These are phyloP conservation scores for Teratosphaeria nubilosa DNA, from an alignment of 2,329 filamentous ascomycete species.

Conservation along the genomic window DNA sequence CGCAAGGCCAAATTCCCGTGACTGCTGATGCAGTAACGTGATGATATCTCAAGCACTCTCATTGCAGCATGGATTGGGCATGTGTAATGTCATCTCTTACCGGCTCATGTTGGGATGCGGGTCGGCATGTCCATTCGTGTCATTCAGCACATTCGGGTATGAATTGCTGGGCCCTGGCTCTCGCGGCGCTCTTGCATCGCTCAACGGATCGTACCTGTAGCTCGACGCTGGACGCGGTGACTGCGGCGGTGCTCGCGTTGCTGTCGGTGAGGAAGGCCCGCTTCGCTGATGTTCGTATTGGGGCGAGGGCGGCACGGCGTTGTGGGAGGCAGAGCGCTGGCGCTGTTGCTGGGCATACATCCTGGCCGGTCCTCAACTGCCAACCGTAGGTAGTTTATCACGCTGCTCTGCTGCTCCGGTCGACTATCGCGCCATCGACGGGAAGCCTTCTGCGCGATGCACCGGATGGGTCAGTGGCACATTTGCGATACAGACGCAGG, in stretches of 20 bases:
- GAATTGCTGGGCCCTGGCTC: conserved; percentile 7
- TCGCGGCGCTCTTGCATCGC: conserved; percentile 33
- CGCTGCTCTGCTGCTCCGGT: not conserved
- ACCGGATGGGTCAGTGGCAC: not conserved
- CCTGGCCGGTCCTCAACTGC: not conserved
- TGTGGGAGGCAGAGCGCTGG: conserved; percentile 20
- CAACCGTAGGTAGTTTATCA: not conserved
- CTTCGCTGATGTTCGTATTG: conserved; percentile 25
- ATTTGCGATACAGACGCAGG: not conserved
- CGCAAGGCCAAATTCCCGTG: not conserved
- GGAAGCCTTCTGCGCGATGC: not conserved
- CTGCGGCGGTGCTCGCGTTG: conserved; percentile 20
- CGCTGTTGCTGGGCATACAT: conserved; percentile 13
- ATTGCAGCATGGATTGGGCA: not conserved
- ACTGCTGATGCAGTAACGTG: not conserved
- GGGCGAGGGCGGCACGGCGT: conserved; percentile 12
- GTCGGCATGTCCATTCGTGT: conserved; percentile 16
- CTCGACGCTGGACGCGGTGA: conserved; percentile 33
- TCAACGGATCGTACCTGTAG: conserved; percentile 40
- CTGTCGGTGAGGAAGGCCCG: conserved; percentile 26
- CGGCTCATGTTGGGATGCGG: conserved; percentile 11
- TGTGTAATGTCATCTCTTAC: conserved; percentile 2
- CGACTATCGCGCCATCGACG: not conserved
- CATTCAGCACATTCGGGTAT: conserved; percentile 9
- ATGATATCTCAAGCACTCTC: not conserved